Evolutionary conservation across 2,329 filamentous ascomycete genomes (phyloP).

Genomic region (Berkeleyomyces basicola): DNA sequence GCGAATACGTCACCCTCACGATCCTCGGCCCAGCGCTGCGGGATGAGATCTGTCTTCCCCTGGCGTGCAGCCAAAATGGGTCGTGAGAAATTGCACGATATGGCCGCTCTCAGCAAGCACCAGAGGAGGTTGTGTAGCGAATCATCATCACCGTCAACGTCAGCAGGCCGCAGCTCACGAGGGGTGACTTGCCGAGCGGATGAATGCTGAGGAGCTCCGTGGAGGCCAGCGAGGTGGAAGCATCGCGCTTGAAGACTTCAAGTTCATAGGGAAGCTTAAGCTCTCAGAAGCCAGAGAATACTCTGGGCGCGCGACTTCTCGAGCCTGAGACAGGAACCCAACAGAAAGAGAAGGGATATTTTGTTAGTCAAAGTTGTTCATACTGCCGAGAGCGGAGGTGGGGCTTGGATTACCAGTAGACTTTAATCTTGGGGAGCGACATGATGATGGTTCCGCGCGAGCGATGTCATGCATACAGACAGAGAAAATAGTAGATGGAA

Average conservation of each 20-base stretch:
- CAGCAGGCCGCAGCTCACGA: conserved; percentile 43
- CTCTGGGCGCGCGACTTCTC: conserved; percentile 68
- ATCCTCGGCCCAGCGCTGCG: conserved; percentile 38
- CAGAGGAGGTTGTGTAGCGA: conserved; percentile 24
- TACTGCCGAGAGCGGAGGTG: background rate
- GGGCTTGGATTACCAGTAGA: conserved; percentile 18
- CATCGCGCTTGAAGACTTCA: conserved; percentile 57
- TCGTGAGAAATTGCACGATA: conserved; percentile 68
- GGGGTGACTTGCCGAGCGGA: conserved; percentile 72
- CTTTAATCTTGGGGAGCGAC: conserved; percentile 31
- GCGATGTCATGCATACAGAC: conserved; percentile 3
- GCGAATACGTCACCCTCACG: conserved; percentile 37
- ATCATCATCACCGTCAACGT: background rate
- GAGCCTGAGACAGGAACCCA: conserved; percentile 39
- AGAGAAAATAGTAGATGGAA: background rate
- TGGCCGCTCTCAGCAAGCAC: conserved; percentile 68
- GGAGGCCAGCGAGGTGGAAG: conserved; percentile 50
- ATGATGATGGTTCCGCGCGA: conserved; percentile 1
- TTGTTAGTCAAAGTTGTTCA: background rate
- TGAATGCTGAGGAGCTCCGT: conserved; percentile 62
- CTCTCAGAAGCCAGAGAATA: conserved; percentile 75
- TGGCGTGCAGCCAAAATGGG: conserved; percentile 32
- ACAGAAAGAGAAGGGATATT: too few relatives aligned
- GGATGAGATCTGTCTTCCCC: conserved; percentile 27
- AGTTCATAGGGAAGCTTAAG: conserved; percentile 65